Percentiles rank a stretch among this genome's conserved stretches.
phyloP scores from a whole-genome alignment of 1,139 yeast genomes.

The Suhomyces coccinellae region DNA sequence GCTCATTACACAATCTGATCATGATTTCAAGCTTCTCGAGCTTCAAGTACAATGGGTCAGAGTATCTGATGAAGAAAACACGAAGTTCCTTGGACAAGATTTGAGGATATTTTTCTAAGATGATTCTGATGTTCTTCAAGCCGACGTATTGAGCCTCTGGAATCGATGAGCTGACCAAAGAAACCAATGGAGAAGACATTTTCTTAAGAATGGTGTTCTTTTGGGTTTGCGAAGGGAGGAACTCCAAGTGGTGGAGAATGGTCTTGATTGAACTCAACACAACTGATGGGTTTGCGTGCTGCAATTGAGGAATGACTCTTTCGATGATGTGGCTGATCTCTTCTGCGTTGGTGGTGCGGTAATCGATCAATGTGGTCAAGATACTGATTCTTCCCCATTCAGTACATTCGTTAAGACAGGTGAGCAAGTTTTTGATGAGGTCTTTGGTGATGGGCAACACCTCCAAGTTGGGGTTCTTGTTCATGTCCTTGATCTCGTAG shows the following conservation, averaged over 20 bases:
- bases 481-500: conserved; percentile 73
- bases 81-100: conserved; percentile 78
- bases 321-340: conserved; percentile 89
- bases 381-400: conserved; percentile 99
- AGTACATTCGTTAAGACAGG: conserved; percentile 92
- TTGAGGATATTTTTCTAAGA: conserved; percentile 84
- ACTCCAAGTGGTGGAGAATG: conserved; percentile 69
- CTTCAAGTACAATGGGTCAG: conserved; percentile 91
- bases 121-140: conserved; percentile 83
- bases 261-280: conserved; percentile 86
- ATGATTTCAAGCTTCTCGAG: conserved; percentile 90
- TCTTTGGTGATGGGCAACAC: conserved; percentile 43
- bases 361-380: conserved; percentile 76
- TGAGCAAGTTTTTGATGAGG: conserved; percentile 63
- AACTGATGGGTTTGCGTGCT: conserved; percentile 96
- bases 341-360: conserved; percentile 50
- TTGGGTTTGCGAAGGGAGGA: conserved; percentile 37
- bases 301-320: conserved; percentile 91
- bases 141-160: conserved; percentile 98
- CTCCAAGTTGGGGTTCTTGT: conserved; percentile 48
- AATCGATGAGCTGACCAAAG: conserved; percentile 76
- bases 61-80: conserved; percentile 89
- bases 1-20: conserved; percentile 75
- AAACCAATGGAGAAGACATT: conserved; percentile 88
- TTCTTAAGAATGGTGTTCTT: conserved; percentile 57